These are phyloP conservation scores for Periconia sp. DNA, from an alignment of 2,329 filamentous ascomycete genomes.

Conservation along the genomic window DNA sequence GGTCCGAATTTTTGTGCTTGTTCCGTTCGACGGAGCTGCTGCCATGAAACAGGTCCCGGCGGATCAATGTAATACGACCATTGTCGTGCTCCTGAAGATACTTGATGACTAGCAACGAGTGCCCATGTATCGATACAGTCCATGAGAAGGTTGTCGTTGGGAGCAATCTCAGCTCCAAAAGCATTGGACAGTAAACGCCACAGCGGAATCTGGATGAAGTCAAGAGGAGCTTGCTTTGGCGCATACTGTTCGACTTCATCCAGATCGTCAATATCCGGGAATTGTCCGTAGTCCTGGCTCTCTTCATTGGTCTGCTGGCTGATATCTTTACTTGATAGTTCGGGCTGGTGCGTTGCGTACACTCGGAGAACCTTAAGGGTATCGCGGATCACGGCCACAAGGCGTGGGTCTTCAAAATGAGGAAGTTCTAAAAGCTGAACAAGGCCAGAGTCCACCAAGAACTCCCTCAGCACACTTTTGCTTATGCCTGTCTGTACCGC, in stretches of 20 bases:
- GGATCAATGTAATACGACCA: conserved; percentile 64
- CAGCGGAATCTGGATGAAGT: conserved; percentile 56
- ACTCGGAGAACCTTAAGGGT: conserved; percentile 55
- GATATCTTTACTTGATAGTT: conserved; percentile 20
- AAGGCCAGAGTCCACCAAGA: conserved; percentile 54
- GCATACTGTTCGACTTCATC: conserved; percentile 38
- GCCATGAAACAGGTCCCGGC: conserved; percentile 60
- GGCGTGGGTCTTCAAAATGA: conserved; percentile 53
- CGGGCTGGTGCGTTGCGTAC: conserved; percentile 38
- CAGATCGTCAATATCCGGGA: conserved; percentile 59
- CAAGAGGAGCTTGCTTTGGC: conserved; percentile 31
- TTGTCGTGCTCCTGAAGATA: conserved; percentile 51
- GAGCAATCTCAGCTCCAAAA: conserved; percentile 63
- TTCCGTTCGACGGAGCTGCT: conserved; percentile 52
- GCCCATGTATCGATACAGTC: conserved; percentile 63
- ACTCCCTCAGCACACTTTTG: conserved; percentile 37
- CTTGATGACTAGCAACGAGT: conserved; percentile 53
- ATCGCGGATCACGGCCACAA: conserved; percentile 56
- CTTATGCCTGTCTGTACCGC: conserved; percentile 49
- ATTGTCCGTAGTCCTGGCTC: conserved; percentile 69
- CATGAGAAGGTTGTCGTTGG: conserved; percentile 60
- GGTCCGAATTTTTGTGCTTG: conserved; percentile 54
- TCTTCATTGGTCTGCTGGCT: conserved; percentile 58
- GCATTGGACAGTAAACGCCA: conserved; percentile 64
- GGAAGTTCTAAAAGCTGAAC: conserved; percentile 59